A percentile compares a stretch with the other conserved stretches of the same genome.
Evolutionary conservation across 2,329 filamentous ascomycete species (phyloP).

Genomic region (Aspergillus spinulosporus): DNA sequence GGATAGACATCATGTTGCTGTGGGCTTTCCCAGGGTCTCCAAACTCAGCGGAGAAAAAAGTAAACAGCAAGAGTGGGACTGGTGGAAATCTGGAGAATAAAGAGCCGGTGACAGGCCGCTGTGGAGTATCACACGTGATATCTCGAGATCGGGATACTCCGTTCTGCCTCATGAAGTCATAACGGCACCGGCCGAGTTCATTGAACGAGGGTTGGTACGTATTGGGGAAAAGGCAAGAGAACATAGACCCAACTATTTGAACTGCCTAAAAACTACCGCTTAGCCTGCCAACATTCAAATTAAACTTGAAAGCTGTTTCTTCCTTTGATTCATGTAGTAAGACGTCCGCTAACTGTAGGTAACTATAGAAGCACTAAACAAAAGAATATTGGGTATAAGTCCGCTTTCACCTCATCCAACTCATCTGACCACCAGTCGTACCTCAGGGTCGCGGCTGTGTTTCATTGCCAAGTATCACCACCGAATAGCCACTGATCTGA

Average conservation of each 20-base stretch:
- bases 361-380: neutral
- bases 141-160: neutral
- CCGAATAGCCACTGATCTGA: no score
- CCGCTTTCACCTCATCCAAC: neutral
- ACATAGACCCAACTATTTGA: neutral
- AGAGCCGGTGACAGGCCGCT: neutral
- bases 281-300: no score
- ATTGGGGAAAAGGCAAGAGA: neutral
- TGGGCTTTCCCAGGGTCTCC: neutral
- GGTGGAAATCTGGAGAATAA: neutral
- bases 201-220: neutral
- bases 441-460: no score
- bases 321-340: neutral
- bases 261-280: no score
- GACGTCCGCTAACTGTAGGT: no score
- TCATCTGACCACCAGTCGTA: neutral
- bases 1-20: constrained; percentile 24
- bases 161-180: neutral
- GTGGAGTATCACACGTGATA: constrained; percentile 3
- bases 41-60: neutral
- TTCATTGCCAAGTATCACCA: no score
- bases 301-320: neutral
- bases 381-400: neutral
- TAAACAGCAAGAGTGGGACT: neutral
- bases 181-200: no score